Percentiles rank a stretch among this genome's conserved stretches.
These are phyloP conservation scores for Macrolepiota fuliginosa DNA, from an alignment of 768 basidiomycete genomes.

Conservation along the genomic window DNA sequence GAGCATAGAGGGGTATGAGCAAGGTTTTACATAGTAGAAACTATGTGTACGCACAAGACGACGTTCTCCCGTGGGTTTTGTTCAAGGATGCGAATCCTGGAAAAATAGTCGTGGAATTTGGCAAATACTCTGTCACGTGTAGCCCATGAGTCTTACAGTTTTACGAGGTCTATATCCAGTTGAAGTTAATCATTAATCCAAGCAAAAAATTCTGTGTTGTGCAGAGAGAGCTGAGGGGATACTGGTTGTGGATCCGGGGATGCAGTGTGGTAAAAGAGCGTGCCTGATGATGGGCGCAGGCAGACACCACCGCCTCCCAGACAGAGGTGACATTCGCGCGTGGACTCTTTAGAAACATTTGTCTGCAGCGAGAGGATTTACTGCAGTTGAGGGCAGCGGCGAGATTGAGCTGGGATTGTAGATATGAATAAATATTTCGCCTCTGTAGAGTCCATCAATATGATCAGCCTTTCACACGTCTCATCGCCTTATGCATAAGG, in stretches of 20 bases:
- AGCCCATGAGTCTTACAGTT: conserved; percentile 78
- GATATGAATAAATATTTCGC: conserved; percentile 6
- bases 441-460: too few species aligned
- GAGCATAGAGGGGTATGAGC: conserved; percentile 52
- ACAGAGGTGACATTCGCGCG: conserved; percentile 73
- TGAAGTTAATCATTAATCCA: conserved; percentile 99
- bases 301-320: too few species aligned
- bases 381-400: conserved; percentile 78
- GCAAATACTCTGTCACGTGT: conserved; percentile 73
- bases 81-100: conserved; percentile 82
- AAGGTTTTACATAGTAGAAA: not conserved
- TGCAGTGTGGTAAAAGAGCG: conserved; percentile 68
- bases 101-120: conserved; percentile 58
- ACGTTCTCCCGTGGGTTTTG: conserved; percentile 98
- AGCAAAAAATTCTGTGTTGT: conserved; percentile 61
- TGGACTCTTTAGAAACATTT: conserved; percentile 11
- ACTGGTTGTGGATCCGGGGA: conserved; percentile 49
- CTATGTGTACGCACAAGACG: conserved; percentile 66
- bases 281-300: conserved; percentile 67
- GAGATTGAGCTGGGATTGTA: conserved; percentile 71
- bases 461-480: too few species aligned
- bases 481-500: too few species aligned
- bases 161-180: conserved; percentile 67
- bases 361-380: too few species aligned
- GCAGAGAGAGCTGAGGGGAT: conserved; percentile 28